These are phyloP conservation scores for Castanea mollissima DNA, from an alignment of 306 rosid species.

Conservation along the genomic window DNA sequence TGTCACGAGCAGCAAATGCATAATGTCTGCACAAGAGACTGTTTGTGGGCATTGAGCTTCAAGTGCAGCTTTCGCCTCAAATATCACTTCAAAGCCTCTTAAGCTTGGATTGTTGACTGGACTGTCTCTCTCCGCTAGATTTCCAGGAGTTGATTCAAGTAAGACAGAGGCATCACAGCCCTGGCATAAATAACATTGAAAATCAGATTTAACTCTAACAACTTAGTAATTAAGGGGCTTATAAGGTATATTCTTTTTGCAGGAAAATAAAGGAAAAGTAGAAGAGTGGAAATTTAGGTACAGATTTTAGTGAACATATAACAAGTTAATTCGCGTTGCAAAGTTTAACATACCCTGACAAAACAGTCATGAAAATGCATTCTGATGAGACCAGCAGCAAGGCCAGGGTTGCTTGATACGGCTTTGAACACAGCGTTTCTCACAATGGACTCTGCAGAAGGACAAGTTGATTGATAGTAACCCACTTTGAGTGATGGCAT, in stretches of 20 bases:
- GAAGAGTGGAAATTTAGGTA: too few species aligned
- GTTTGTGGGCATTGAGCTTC: conserved; percentile 37
- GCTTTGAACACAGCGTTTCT: too few species aligned
- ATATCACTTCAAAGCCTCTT: conserved; percentile 39
- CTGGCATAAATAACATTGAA: neutral
- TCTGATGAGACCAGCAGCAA: too few species aligned
- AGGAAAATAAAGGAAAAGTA: neutral
- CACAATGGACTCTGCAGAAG: too few species aligned
- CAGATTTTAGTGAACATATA: too few species aligned
- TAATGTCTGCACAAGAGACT: conserved; percentile 41
- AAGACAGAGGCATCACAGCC: conserved; percentile 43
- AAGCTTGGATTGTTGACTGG: conserved; percentile 36
- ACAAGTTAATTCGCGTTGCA: too few species aligned
- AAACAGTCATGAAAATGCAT: too few species aligned
- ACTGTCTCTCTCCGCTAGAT: conserved; percentile 30
- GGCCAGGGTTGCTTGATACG: too few species aligned
- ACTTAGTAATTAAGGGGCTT: neutral
- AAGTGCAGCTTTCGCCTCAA: conserved; percentile 28
- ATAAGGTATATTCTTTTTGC: too few species aligned
- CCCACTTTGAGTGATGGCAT: too few species aligned
- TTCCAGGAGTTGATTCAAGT: conserved; percentile 29
- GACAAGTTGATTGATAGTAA: neutral
- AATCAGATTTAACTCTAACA: neutral
- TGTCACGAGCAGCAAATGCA: conserved; percentile 40
- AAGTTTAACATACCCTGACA: conserved; percentile 21